Evolutionary conservation across 2,329 filamentous ascomycete genomes (phyloP).

Genomic region (Triangularia verruculosa): DNA sequence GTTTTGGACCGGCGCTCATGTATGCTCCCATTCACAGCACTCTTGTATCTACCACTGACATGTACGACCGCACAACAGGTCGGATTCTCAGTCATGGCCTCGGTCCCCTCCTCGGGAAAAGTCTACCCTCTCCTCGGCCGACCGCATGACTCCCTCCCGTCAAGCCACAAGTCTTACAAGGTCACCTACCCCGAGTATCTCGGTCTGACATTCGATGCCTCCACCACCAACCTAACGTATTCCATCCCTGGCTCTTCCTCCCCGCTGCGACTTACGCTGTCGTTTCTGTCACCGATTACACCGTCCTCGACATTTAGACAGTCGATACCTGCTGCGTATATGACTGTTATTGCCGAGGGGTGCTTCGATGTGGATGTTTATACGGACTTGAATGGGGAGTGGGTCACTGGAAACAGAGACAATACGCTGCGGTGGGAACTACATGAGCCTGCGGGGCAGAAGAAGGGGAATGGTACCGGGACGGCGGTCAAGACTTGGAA

Average conservation of each 20-base stretch:
- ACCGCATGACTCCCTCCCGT: conserved; percentile 47
- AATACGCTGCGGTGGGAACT: conserved; percentile 70
- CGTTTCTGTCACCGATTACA: conserved; percentile 73
- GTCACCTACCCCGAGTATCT: conserved; percentile 43
- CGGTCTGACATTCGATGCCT: conserved; percentile 48
- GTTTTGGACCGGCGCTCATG: conserved; percentile 37
- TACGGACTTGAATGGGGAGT: conserved; percentile 70
- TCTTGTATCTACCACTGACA: neutral
- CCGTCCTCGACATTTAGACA: conserved; percentile 77
- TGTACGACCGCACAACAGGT: conserved; percentile 33
- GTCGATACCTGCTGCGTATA: conserved; percentile 77
- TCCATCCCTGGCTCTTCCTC: conserved; percentile 33
- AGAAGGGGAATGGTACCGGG: neutral
- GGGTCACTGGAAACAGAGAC: conserved; percentile 73
- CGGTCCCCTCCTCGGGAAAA: conserved; percentile 40
- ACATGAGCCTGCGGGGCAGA: conserved; percentile 38
- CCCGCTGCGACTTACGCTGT: conserved; percentile 42
- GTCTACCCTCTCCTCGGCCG: conserved; percentile 52
- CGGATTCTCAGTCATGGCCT: conserved; percentile 50
- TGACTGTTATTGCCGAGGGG: conserved; percentile 68
- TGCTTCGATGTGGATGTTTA: conserved; percentile 62
- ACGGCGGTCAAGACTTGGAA: conserved; percentile 62
- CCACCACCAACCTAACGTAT: conserved; percentile 50
- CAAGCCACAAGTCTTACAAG: conserved; percentile 35
- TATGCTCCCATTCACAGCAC: conserved; percentile 14